Percentiles rank a stretch among this genome's conserved stretches.
Conservation (phyloP, 140 eudicot species). For the Senecio squalidus region DNA sequence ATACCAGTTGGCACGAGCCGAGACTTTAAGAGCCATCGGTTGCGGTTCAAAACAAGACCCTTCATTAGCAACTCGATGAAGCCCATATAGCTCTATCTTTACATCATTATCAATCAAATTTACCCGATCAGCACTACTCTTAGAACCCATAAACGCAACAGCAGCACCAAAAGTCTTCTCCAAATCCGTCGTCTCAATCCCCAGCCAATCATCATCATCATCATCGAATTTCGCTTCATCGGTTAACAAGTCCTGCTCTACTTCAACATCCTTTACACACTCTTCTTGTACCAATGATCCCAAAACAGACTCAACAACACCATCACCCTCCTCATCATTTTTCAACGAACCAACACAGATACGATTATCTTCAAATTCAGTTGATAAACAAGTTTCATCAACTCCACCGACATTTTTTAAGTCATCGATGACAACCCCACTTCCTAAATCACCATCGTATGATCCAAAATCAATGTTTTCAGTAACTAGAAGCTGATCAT, state of each 20-base stretch:
- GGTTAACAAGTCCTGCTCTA: background rate
- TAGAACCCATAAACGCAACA: slow-evolving; percentile 47
- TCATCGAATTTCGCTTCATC: slow-evolving; percentile 24
- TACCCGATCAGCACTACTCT: slow-evolving; percentile 27
- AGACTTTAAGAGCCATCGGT: slow-evolving; percentile 67
- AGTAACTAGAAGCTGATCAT: slow-evolving; percentile 10
- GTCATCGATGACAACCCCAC: slow-evolving; percentile 22
- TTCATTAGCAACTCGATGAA: slow-evolving; percentile 62
- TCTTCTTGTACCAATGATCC: slow-evolving; percentile 9
- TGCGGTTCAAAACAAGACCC: slow-evolving; percentile 55
- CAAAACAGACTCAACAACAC: slow-evolving; percentile 16
- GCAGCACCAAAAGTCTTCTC: slow-evolving; percentile 59
- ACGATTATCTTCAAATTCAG: slow-evolving; percentile 7
- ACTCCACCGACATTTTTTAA: slow-evolving; percentile 25
- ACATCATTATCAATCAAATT: slow-evolving; percentile 33
- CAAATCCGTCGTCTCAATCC: slow-evolving; percentile 60
- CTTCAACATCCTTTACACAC: background rate
- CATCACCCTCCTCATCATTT: slow-evolving; percentile 23
- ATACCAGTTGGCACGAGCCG: slow-evolving; percentile 80
- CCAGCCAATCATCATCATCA: slow-evolving; percentile 63
- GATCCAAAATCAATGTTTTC: slow-evolving; percentile 4
- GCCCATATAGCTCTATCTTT: slow-evolving; percentile 50
- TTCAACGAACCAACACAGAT: no score
- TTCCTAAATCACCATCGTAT: slow-evolving; percentile 21
- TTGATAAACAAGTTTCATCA: slow-evolving; percentile 29